A percentile compares a stretch with the other conserved stretches of the same genome.
phyloP scores from a whole-genome alignment of 1,284 basidiomycete genomes.

The Tremellales sp. region DNA sequence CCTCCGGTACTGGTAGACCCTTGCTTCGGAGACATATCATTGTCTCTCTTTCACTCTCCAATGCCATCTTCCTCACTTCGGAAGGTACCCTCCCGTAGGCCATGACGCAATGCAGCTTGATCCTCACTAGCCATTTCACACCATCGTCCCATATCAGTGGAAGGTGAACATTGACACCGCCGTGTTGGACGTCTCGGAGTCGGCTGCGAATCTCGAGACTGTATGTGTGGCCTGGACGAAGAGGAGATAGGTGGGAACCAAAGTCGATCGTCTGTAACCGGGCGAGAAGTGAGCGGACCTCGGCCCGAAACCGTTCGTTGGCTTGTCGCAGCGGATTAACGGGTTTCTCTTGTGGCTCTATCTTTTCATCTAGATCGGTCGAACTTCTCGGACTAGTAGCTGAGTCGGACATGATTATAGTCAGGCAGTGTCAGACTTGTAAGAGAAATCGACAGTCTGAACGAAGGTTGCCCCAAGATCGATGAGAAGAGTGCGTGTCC shows the following conservation, averaged over 20 bases:
- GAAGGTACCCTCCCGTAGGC: background rate
- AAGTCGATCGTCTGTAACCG: background rate
- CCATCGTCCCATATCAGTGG: constrained; percentile 11
- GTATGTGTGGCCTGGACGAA: background rate
- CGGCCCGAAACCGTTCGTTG: too few relatives aligned
- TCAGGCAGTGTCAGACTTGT: too few relatives aligned
- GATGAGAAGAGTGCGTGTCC: too few relatives aligned
- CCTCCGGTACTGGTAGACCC: background rate
- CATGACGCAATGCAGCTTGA: constrained; percentile 1
- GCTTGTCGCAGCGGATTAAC: too few relatives aligned
- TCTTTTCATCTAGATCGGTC: too few relatives aligned
- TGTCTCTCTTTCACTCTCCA: background rate
- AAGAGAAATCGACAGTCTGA: too few relatives aligned
- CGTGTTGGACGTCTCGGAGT: background rate
- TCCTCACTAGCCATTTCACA: constrained; percentile 8
- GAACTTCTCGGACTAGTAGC: too few relatives aligned
- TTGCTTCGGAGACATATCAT: background rate
- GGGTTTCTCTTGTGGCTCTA: too few relatives aligned
- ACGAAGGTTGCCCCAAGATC: too few relatives aligned
- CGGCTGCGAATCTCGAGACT: background rate
- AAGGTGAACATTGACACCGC: constrained; percentile 6
- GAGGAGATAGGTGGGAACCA: background rate
- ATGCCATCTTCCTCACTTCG: background rate
- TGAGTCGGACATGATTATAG: too few relatives aligned
- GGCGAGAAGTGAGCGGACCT: background rate